phyloP scores from a whole-genome alignment of 805 yeast genomes.

The Vanderwaltozyma yarrowii region DNA sequence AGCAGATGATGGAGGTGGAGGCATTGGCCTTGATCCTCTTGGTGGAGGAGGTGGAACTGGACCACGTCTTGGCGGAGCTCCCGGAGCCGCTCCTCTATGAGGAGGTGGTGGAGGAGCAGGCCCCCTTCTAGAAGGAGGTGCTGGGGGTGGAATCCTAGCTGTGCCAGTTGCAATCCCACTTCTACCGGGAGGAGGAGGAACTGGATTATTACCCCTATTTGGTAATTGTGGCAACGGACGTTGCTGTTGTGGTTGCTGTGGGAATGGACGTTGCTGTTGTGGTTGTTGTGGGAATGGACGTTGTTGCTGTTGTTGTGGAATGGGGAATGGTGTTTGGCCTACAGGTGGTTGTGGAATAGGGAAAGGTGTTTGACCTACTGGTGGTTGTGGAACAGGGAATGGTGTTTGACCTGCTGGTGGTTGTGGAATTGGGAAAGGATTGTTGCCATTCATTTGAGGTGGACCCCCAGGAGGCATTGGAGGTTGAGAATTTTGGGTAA shows the following conservation, averaged over 20 bases:
- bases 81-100: slow-evolving; percentile 16
- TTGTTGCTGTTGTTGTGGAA: slow-evolving; percentile 2
- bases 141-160: slow-evolving; percentile 4
- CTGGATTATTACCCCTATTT: slow-evolving; percentile 4
- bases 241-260: slow-evolving; percentile 2
- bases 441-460: slow-evolving; percentile 1
- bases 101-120: slow-evolving; percentile 27
- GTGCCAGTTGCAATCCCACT: slow-evolving; percentile 5
- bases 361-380: slow-evolving; percentile 3
- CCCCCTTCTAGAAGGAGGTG: slow-evolving; percentile 25
- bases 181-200: slow-evolving; percentile 5
- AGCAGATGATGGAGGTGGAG: slow-evolving; percentile 3
- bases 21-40: slow-evolving; percentile 11
- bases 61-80: slow-evolving; percentile 14
- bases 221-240: slow-evolving; percentile 18
- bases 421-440: slow-evolving; percentile 5
- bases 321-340: slow-evolving; percentile 2
- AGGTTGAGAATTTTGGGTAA: slow-evolving; percentile 3
- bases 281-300: slow-evolving; percentile 3
- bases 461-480: slow-evolving; percentile 3
- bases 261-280: slow-evolving; percentile 1
- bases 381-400: slow-evolving; percentile 2
- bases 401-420: slow-evolving; percentile 4
- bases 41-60: slow-evolving; percentile 18
- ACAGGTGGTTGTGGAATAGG: slow-evolving; percentile 5